These are phyloP conservation scores for Aspergillus funiculosus DNA, from an alignment of 495 filamentous ascomycete genomes.

Conservation along the genomic window DNA sequence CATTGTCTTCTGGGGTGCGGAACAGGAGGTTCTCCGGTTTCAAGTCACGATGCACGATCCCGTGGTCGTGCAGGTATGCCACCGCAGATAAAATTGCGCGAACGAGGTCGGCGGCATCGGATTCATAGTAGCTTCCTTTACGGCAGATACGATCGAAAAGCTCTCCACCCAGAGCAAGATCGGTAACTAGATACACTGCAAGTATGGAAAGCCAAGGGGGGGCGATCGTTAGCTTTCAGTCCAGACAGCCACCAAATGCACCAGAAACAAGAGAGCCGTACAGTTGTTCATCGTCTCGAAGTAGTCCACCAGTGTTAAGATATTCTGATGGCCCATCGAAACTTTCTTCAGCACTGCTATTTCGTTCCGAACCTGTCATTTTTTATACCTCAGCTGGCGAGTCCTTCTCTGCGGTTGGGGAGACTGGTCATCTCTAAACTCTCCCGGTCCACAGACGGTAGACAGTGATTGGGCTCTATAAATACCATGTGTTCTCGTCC, in stretches of 20 bases:
- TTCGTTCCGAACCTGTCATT: slow-evolving; percentile 84
- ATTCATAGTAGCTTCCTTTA: slow-evolving; percentile 97
- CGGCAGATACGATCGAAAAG: slow-evolving; percentile 98
- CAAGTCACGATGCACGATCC: slow-evolving; percentile 87
- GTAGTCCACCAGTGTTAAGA: slow-evolving; percentile 95
- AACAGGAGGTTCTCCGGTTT: slow-evolving; percentile 54
- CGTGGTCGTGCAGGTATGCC: slow-evolving; percentile 95
- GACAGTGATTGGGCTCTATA: slow-evolving; percentile 1
- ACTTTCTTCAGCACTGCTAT: slow-evolving; percentile 95
- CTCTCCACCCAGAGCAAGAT: slow-evolving; percentile 92
- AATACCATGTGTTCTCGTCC: slow-evolving; percentile 96
- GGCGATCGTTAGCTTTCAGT: slow-evolving; percentile 1
- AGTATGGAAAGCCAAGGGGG: not conserved
- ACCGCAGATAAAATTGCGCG: slow-evolving; percentile 94
- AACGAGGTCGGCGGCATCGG: slow-evolving; percentile 91
- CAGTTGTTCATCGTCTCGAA: slow-evolving; percentile 99
- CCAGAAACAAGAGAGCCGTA: slow-evolving; percentile 30
- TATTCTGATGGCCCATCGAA: slow-evolving; percentile 97
- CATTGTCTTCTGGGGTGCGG: slow-evolving; percentile 53
- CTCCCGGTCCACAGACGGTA: not conserved
- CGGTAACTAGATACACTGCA: slow-evolving; percentile 89
- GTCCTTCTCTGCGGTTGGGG: not conserved
- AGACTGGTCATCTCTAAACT: not conserved
- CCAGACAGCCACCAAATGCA: not conserved
- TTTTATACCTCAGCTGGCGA: not conserved